Evolutionary conservation across 352 stramenopile genomes (phyloP).

Genomic region (Albugo candida): DNA sequence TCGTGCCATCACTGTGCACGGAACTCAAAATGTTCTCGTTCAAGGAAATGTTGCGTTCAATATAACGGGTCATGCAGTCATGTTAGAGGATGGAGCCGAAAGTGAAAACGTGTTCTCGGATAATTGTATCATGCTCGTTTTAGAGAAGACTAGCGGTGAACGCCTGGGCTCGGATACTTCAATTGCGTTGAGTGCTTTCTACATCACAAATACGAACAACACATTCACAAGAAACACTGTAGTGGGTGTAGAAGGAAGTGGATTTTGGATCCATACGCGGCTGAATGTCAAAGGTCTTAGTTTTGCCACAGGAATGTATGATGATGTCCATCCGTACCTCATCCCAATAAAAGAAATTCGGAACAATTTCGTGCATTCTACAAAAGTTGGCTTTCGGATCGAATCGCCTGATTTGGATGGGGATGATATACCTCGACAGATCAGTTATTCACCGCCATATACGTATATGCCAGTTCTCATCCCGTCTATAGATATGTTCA

Average conservation of each 20-base stretch:
- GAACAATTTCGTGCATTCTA: conserved; percentile 13
- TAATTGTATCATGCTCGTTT: conserved; percentile 27
- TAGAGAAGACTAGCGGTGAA: conserved; percentile 12
- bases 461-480: conserved; percentile 14
- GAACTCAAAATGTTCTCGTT: conserved; percentile 18
- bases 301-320: conserved; percentile 12
- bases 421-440: conserved; percentile 4
- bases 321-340: conserved; percentile 12
- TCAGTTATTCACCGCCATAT: conserved; percentile 12
- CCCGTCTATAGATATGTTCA: conserved; percentile 13
- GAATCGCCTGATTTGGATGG: conserved; percentile 16
- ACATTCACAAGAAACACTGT: conserved; percentile 22
- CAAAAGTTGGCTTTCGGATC: conserved; percentile 14
- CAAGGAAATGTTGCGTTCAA: conserved; percentile 26
- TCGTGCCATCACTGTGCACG: conserved; percentile 23
- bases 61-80: conserved; percentile 23
- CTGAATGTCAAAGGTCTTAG: conserved; percentile 14
- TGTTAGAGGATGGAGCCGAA: conserved; percentile 43
- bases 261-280: conserved; percentile 27
- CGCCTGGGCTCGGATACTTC: conserved; percentile 12
- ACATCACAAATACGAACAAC: conserved; percentile 33
- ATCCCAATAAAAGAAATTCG: conserved; percentile 10
- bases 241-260: conserved; percentile 18
- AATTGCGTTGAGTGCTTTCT: conserved; percentile 15
- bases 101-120: conserved; percentile 23